A percentile compares a stretch with the other conserved stretches of the same genome.
phyloP scores from a whole-genome alignment of 129 eudicot species.

The Flaveria linearis region DNA sequence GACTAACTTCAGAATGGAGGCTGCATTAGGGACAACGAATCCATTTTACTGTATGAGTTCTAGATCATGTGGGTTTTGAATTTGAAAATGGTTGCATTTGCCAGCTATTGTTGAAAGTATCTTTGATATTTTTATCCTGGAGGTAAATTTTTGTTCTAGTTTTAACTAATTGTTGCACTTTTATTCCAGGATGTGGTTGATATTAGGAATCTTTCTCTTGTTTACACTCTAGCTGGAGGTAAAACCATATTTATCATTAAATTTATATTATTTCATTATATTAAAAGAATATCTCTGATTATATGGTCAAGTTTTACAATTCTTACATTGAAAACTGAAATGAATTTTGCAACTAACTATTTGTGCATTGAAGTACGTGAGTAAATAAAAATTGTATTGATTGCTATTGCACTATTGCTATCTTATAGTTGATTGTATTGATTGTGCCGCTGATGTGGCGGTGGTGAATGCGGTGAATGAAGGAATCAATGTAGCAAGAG shows the following conservation, averaged over 20 bases:
- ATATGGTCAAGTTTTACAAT: no score
- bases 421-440: slow-evolving; percentile 83
- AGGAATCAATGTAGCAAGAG: slow-evolving; percentile 76
- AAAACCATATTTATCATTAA: neutral
- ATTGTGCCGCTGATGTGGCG: slow-evolving; percentile 97
- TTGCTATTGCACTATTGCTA: neutral
- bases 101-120: no score
- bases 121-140: no score
- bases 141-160: no score
- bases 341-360: neutral
- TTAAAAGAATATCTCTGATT: no score
- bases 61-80: no score
- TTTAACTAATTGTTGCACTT: neutral
- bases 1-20: no score
- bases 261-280: neutral
- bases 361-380: slow-evolving; percentile 8
- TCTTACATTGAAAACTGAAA: no score
- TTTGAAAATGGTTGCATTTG: no score
- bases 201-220: slow-evolving; percentile 84
- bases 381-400: slow-evolving; percentile 2
- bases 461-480: slow-evolving; percentile 89
- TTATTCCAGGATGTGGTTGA: slow-evolving; percentile 69
- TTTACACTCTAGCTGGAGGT: slow-evolving; percentile 96
- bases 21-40: no score
- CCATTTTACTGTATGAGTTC: no score